Base-by-base conservation (phyloP, 2,329 filamentous ascomycete species). In the Lasiodiplodia citricola region DNA sequence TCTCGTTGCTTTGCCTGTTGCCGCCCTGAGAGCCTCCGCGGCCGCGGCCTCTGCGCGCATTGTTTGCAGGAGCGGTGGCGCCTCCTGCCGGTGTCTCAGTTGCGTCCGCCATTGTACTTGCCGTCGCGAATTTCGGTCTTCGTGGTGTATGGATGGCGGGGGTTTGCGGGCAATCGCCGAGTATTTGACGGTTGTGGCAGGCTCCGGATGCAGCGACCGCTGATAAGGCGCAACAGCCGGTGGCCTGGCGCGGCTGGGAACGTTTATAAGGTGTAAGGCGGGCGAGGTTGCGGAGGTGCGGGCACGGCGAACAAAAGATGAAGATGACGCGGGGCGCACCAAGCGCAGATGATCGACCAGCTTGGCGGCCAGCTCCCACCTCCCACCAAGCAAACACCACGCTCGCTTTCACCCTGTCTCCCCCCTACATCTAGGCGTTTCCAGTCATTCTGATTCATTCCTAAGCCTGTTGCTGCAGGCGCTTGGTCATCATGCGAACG, bases 371-470 rank as follows among this genome's bases (percentile, higher is more conserved):
- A 44, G 35, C 63, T 56, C n/a, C 37, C 51, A 14, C 51, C 63
- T 23, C 51, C 44, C 5, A 18, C 50, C 21, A 11, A 25, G 50
- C 63, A 56, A 55, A 56, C 63, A 55, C 52, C 51, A 55, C 18
- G 7, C 63, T 25, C 38, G 11, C 60, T 38, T 23, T 52, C 63
- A 14, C 51, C 11, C 63, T 31, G 23, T 44, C 10, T 56, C 28
- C 38, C 11, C 23, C 28, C 23, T 31, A 18, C 50, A 25, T 37
- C 25, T 41, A n/a, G 23, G 23, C 21, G 18, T 47, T 52, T 41
- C 44, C 37, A 67, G 56, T 55, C 66, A 60, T 63, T 68, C 66
- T 54, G 62, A 56, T 31, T 38, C 65, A 67, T 67, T 67, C 23
- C 55, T 67, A 67, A 50, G 44, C 50, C 51, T 44, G 63, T 31